Evolutionary conservation across 768 basidiomycete genomes (phyloP).

Genomic region (Macrolepiota albuminosa): DNA sequence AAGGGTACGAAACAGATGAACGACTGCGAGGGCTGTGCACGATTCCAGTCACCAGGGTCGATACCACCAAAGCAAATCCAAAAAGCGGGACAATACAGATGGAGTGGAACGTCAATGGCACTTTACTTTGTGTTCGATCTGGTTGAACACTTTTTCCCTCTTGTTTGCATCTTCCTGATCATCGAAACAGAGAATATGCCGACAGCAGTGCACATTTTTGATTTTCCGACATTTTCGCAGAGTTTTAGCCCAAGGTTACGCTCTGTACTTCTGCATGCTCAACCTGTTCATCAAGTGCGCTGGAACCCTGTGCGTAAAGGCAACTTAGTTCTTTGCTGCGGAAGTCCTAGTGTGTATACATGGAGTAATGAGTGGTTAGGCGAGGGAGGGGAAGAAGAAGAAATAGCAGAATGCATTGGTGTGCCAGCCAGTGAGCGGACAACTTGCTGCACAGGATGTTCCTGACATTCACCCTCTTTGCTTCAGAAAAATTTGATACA

Average conservation of each 20-base stretch:
- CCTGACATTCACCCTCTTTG: constrained; percentile 9
- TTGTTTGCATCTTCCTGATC: not conserved
- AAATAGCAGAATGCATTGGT: constrained; percentile 88
- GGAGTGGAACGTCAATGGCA: constrained; percentile 79
- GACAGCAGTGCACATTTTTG: constrained; percentile 60
- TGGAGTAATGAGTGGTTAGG: constrained; percentile 84
- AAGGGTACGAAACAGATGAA: constrained; percentile 45
- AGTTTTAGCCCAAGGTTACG: constrained; percentile 57
- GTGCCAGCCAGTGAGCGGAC: constrained; percentile 73
- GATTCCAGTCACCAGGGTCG: constrained; percentile 44
- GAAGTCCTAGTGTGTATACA: constrained; percentile 59
- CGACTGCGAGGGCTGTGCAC: constrained; percentile 53
- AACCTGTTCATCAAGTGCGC: constrained; percentile 57
- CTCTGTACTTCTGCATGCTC: constrained; percentile 61
- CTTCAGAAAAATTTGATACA: constrained; percentile 63
- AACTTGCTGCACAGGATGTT: constrained; percentile 6
- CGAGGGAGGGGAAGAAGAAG: constrained; percentile 53
- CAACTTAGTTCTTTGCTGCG: constrained; percentile 62
- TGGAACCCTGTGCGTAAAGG: constrained; percentile 89
- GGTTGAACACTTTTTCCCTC: constrained; percentile 36
- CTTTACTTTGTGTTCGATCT: constrained; percentile 66
- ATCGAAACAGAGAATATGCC: constrained; percentile 52
- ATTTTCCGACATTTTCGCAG: constrained; percentile 60
- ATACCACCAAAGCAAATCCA: constrained; percentile 57
- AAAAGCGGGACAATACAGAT: constrained; percentile 69